These are phyloP conservation scores for Claviceps fusiformis DNA, from an alignment of 2,329 filamentous ascomycete species.

Conservation along the genomic window DNA sequence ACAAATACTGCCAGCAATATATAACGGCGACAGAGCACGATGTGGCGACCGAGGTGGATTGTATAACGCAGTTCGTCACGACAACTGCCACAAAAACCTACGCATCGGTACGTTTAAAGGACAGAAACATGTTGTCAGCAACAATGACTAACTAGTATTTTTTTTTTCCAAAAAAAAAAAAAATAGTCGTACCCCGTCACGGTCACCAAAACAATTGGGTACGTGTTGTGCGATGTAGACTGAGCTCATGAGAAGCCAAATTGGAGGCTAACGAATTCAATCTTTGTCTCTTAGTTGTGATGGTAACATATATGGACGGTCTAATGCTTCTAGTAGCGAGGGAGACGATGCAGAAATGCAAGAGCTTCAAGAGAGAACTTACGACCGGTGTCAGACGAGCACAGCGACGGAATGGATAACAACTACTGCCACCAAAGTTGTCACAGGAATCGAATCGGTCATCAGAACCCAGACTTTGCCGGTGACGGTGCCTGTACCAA, in stretches of 20 bases:
- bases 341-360: background rate
- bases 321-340: background rate
- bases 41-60: conserved; percentile 9
- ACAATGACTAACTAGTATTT: background rate
- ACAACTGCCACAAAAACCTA: conserved; percentile 8
- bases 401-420: conserved; percentile 12
- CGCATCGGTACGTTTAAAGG: conserved; percentile 5
- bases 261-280: background rate
- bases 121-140: background rate
- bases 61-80: conserved; percentile 10
- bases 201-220: conserved; percentile 8
- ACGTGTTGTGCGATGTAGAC: background rate
- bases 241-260: background rate
- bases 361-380: background rate
- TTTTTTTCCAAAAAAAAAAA: background rate
- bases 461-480: conserved; percentile 7
- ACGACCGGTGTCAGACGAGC: conserved; percentile 7
- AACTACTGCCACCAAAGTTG: conserved; percentile 7
- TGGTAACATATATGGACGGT: background rate
- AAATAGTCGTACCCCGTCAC: conserved; percentile 13
- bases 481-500: conserved; percentile 4
- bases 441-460: conserved; percentile 6
- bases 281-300: conserved; percentile 1
- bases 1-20: conserved; percentile 4
- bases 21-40: conserved; percentile 9